phyloP scores from a whole-genome alignment of 2,329 filamentous ascomycete genomes.

The Neopestalotiopsis clavispora region DNA sequence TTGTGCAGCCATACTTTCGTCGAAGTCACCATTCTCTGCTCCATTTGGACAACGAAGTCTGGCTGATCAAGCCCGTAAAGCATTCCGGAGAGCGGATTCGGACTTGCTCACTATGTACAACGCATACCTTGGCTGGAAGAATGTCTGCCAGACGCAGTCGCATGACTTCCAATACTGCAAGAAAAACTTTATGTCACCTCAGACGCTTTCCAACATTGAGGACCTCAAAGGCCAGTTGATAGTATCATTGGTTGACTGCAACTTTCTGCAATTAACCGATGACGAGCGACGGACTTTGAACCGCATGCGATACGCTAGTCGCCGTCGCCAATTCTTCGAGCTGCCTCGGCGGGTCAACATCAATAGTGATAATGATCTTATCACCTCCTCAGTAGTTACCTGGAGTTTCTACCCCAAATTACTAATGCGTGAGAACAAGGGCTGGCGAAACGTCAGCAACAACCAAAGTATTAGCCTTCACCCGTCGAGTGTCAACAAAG shows the following conservation, averaged over 20 bases:
- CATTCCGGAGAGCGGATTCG: constrained; percentile 85
- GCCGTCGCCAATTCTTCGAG: constrained; percentile 79
- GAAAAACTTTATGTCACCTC: constrained; percentile 91
- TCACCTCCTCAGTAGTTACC: constrained; percentile 82
- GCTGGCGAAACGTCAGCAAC: constrained; percentile 89
- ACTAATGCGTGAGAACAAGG: constrained; percentile 79
- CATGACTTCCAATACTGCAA: constrained; percentile 91
- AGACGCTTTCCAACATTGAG: constrained; percentile 89
- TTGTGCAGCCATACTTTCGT: constrained; percentile 89
- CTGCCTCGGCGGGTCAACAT: constrained; percentile 76
- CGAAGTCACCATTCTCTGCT: constrained; percentile 90
- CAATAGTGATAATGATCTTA: constrained; percentile 79
- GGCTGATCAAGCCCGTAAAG: constrained; percentile 77
- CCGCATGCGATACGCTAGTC: constrained; percentile 68
- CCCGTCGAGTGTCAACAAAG: constrained; percentile 87
- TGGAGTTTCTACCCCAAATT: constrained; percentile 98
- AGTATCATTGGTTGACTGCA: constrained; percentile 82
- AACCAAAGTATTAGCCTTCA: constrained; percentile 90
- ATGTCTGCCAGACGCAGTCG: constrained; percentile 72
- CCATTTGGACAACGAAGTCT: constrained; percentile 84
- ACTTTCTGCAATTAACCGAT: constrained; percentile 76
- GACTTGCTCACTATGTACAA: constrained; percentile 94
- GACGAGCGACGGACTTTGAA: constrained; percentile 74
- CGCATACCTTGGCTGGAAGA: constrained; percentile 88
- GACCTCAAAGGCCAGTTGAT: constrained; percentile 93